Conservation (phyloP, 768 basidiomycete genomes). For the Vishniacozyma victoriae region DNA sequence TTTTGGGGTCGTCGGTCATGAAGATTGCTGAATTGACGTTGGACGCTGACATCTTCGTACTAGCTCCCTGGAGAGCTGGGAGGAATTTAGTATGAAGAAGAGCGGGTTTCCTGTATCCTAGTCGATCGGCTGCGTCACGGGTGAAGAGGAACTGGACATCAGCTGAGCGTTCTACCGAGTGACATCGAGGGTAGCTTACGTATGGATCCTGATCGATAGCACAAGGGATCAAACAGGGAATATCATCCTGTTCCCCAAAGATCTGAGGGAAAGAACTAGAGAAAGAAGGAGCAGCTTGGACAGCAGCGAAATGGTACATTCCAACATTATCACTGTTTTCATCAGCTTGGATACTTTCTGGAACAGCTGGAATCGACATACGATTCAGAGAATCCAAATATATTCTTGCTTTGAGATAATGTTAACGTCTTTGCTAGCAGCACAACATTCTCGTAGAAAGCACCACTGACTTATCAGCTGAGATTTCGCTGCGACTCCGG, state of each 20-base stretch:
- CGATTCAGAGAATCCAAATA: slow-evolving; percentile 96
- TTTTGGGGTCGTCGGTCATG: slow-evolving; percentile 86
- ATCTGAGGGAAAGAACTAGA: slow-evolving; percentile 98
- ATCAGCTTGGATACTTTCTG: background rate
- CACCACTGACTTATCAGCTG: slow-evolving; percentile 53
- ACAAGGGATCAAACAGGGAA: slow-evolving; percentile 92
- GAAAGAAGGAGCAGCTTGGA: slow-evolving; percentile 94
- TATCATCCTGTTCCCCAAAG: slow-evolving; percentile 71
- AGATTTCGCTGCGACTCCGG: background rate
- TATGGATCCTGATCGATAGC: slow-evolving; percentile 77
- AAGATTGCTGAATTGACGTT: slow-evolving; percentile 87
- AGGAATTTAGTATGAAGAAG: slow-evolving; percentile 95
- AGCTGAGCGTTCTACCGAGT: background rate
- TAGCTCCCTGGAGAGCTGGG: slow-evolving; percentile 93
- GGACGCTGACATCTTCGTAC: slow-evolving; percentile 98
- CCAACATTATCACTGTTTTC: slow-evolving; percentile 87
- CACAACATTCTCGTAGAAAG: slow-evolving; percentile 90
- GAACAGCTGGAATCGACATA: slow-evolving; percentile 50
- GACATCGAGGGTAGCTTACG: slow-evolving; percentile 18
- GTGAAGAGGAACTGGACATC: slow-evolving; percentile 93
- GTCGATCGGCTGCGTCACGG: slow-evolving; percentile 84
- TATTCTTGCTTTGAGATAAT: slow-evolving; percentile 84
- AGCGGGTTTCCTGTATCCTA: slow-evolving; percentile 92
- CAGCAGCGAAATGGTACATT: slow-evolving; percentile 89
- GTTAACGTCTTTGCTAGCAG: slow-evolving; percentile 89